Base-by-base conservation (phyloP, 352 stramenopile genomes). In the Globisporangium emineosum region DNA sequence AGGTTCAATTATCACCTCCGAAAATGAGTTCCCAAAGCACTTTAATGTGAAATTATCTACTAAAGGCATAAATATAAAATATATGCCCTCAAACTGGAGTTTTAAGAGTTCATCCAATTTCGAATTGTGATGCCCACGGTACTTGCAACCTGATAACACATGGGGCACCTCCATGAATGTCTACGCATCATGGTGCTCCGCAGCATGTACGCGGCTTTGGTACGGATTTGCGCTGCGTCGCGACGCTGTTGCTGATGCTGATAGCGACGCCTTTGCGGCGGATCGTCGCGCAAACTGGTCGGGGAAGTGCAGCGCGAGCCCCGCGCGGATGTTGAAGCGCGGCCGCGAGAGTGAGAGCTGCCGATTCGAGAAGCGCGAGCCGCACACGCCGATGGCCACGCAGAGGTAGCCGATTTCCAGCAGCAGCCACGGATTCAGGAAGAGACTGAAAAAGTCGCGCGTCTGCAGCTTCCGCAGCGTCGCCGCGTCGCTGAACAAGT, bases 281-380 rank as follows among this genome's bases (percentile, higher is more conserved):
- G 25, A 2, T 35, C 25, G 50, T 33, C 27, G 8, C 5, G 17
- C 51, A 12, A 69, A 62, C 23, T 65, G 50, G 30, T 61, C 49
- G 3, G 75, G 77, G 40, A 81, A 90, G 47, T 86, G 77, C 51
- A 68, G 50, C 25, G 76, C 71, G 3, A 90, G 68, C 17, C 72
- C 79, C 3, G 77, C 81, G 32, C 81, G 81, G 5, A 90, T 64
- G 60, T 91, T 89, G 54, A 86, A 81, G 1, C 61, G 73, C 30
- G 82, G 75, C 2, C 78, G 72, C 5, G 82, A 89, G 58, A 89
- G 68, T 45, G 82, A 91, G 10, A 91, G 73, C 15, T 71, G 66
- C 3, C 75, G 73, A 2, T 64, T 76, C 10, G 82, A 85, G 66
- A 87, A 89, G 3, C 75, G 67, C 12, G 79, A 86, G 29, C 63